Evolutionary conservation across 2,329 filamentous ascomycete species (phyloP).

Genomic region (Fusarium sp.): DNA sequence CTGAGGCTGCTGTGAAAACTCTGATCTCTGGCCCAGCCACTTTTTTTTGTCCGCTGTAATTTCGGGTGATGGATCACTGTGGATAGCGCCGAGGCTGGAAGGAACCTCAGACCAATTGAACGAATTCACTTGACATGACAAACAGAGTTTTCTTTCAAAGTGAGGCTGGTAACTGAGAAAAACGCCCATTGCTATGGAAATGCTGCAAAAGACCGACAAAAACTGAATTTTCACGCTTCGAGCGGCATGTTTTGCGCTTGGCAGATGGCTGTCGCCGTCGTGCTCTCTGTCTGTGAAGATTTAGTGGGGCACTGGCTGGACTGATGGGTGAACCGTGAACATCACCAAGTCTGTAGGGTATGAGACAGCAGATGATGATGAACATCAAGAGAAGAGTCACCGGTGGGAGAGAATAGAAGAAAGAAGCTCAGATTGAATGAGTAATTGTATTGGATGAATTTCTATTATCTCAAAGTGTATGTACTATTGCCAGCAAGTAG

Average conservation of each 20-base stretch:
- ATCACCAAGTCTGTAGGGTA: not conserved
- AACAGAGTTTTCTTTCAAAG: not conserved
- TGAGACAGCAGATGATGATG: not conserved
- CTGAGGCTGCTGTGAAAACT: slow-evolving; percentile 30
- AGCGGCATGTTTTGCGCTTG: not conserved
- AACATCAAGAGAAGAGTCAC: not conserved
- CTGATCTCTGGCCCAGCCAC: slow-evolving; percentile 20
- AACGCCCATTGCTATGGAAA: not conserved
- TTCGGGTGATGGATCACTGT: not conserved
- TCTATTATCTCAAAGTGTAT: not conserved
- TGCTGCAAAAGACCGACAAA: not conserved
- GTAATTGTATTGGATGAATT: not conserved
- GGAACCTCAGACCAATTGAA: not conserved
- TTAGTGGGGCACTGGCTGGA: not conserved
- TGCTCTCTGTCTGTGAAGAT: not conserved
- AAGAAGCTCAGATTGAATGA: not conserved
- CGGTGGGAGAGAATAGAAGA: not conserved
- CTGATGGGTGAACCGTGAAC: not conserved
- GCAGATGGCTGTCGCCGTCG: not conserved
- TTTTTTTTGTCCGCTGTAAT: slow-evolving; percentile 21
- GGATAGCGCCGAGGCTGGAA: not conserved
- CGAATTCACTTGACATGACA: not conserved
- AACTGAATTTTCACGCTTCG: not conserved
- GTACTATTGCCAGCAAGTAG: not conserved
- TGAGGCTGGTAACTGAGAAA: not conserved